Percentiles rank a stretch among this genome's conserved stretches.
These are phyloP conservation scores for Paramecium octaurelia DNA, from an alignment of 73 alveolate genomes.

Conservation along the genomic window DNA sequence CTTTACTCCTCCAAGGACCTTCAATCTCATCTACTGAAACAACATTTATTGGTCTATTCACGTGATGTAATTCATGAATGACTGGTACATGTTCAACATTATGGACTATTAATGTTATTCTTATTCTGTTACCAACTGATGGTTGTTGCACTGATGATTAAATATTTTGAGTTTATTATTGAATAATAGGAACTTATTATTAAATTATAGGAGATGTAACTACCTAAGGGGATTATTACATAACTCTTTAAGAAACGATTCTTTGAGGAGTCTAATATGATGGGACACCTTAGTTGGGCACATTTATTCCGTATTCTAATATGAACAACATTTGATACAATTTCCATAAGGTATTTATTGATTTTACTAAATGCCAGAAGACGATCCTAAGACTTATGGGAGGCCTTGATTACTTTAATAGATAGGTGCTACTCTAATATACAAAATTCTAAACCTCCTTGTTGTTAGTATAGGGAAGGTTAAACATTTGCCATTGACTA, in stretches of 20 bases:
- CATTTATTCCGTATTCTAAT: neutral
- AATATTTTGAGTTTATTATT: neutral
- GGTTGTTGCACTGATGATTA: neutral
- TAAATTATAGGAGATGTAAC: neutral
- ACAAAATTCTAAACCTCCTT: neutral
- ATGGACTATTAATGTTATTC: neutral
- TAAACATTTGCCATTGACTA: neutral
- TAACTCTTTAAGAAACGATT: neutral
- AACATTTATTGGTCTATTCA: neutral
- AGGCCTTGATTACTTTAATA: neutral
- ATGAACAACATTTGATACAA: neutral
- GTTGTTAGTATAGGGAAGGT: neutral
- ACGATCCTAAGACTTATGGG: neutral
- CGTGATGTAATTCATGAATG: slow-evolving; percentile 41
- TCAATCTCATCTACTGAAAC: slow-evolving; percentile 42
- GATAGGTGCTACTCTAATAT: neutral
- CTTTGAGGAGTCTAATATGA: neutral
- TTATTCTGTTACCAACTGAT: neutral
- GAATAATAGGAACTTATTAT: neutral
- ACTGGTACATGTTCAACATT: slow-evolving; percentile 51
- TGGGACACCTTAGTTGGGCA: neutral
- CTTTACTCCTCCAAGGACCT: slow-evolving; percentile 49
- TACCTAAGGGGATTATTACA: neutral
- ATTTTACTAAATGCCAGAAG: neutral
- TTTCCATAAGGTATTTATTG: neutral